These are phyloP conservation scores for Sporothrix pseudoabietina DNA, from an alignment of 2,329 filamentous ascomycete species.

Conservation along the genomic window DNA sequence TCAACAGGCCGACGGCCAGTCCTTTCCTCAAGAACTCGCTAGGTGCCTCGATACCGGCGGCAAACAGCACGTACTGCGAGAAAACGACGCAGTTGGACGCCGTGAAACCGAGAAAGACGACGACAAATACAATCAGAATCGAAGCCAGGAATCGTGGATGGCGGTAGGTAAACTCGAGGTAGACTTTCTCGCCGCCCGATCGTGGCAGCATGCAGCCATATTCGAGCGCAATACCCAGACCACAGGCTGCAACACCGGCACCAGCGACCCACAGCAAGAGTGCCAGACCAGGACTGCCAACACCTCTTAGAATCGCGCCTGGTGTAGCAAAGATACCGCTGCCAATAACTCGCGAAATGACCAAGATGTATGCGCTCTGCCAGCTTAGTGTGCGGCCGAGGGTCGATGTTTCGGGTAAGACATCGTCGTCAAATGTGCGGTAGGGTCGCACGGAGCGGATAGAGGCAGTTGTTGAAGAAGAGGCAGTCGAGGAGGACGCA, in stretches of 20 bases:
- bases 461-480: not conserved
- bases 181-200: constrained; percentile 69
- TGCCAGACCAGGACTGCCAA: constrained; percentile 67
- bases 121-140: constrained; percentile 64
- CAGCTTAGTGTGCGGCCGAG: constrained; percentile 63
- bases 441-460: not conserved
- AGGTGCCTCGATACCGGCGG: constrained; percentile 50
- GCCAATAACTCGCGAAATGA: constrained; percentile 69
- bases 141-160: constrained; percentile 65
- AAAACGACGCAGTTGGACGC: constrained; percentile 72
- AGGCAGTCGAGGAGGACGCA: not conserved
- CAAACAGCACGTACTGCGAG: constrained; percentile 65
- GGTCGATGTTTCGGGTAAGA: constrained; percentile 60
- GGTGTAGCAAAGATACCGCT: constrained; percentile 74
- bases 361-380: constrained; percentile 66
- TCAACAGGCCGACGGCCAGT: constrained; percentile 60
- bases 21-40: constrained; percentile 56
- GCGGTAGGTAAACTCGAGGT: constrained; percentile 69
- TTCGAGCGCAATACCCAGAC: constrained; percentile 64
- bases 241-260: constrained; percentile 62
- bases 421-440: constrained; percentile 55
- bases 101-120: constrained; percentile 66
- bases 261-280: constrained; percentile 65
- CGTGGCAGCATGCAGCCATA: constrained; percentile 71
- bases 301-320: constrained; percentile 65